Evolutionary conservation across 208 protist species (phyloP).

Genomic region (Lotmaria passim): DNA sequence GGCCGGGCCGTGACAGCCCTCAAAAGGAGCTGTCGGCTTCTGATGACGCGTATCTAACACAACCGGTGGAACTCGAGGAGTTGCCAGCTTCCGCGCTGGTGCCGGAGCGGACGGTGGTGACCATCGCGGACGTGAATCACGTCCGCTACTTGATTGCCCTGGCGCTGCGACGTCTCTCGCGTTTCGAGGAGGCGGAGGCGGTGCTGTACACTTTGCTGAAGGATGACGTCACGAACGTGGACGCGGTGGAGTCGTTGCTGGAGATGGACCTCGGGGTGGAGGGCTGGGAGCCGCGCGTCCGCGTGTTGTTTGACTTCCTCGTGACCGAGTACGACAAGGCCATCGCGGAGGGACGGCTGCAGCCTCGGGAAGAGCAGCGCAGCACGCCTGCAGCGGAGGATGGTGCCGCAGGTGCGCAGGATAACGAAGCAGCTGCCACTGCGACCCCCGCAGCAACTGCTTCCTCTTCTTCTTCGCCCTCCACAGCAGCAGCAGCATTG

Average conservation of each 20-base stretch:
- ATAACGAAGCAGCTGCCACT: neutral
- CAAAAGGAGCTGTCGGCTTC: constrained; percentile 1
- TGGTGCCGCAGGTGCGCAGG: too few species aligned
- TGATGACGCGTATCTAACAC: constrained; percentile 31
- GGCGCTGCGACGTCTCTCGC: constrained; percentile 47
- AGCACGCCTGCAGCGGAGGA: too few species aligned
- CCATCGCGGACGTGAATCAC: constrained; percentile 64
- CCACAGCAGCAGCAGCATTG: neutral
- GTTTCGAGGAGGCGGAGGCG: constrained; percentile 52
- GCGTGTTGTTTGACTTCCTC: constrained; percentile 60
- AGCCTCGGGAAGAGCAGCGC: too few species aligned
- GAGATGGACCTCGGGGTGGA: constrained; percentile 72
- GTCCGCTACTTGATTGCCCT: constrained; percentile 73
- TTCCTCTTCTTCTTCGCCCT: too few species aligned
- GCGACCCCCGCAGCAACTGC: too few species aligned
- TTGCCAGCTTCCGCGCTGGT: constrained; percentile 14
- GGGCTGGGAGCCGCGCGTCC: constrained; percentile 41
- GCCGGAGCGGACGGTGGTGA: constrained; percentile 40
- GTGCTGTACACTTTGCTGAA: constrained; percentile 52
- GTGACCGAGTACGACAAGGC: constrained; percentile 27
- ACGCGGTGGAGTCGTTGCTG: constrained; percentile 76
- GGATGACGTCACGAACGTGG: constrained; percentile 53
- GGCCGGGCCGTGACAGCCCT: constrained; percentile 16
- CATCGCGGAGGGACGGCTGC: constrained; percentile 19
- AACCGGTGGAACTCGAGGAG: constrained; percentile 36